phyloP scores from a whole-genome alignment of 495 filamentous ascomycete species.

The Aspergillus leporis region DNA sequence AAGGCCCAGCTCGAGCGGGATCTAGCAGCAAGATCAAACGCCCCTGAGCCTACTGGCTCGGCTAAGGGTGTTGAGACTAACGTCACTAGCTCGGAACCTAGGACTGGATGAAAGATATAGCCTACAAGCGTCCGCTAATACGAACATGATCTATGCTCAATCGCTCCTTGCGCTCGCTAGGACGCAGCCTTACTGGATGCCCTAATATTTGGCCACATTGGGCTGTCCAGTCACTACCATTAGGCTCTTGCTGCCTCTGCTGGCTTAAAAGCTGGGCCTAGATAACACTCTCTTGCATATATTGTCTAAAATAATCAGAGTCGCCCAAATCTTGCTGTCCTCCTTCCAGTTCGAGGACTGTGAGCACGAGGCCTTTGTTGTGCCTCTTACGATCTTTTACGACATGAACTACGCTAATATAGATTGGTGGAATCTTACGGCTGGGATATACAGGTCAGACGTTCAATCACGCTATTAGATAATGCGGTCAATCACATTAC shows the following conservation, averaged over 20 bases:
- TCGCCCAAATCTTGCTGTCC: neutral
- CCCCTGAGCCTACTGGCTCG: neutral
- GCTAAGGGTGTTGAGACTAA: neutral
- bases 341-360: neutral
- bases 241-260: neutral
- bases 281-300: neutral
- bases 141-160: neutral
- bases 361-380: neutral
- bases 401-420: neutral
- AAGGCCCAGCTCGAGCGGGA: constrained; percentile 26
- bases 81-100: neutral
- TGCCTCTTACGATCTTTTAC: constrained; percentile 2
- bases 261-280: neutral
- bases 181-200: neutral
- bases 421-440: neutral
- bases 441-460: neutral
- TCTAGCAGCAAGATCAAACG: constrained; percentile 5
- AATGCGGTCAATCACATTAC: neutral
- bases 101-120: neutral
- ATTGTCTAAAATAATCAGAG: too few species aligned
- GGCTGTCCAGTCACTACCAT: constrained; percentile 2
- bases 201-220: neutral
- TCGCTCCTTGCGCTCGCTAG: neutral
- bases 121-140: neutral
- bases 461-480: neutral